Conservation (phyloP, 2,329 filamentous ascomycete genomes). For the Graphilbum ipis-grandicollis region DNA sequence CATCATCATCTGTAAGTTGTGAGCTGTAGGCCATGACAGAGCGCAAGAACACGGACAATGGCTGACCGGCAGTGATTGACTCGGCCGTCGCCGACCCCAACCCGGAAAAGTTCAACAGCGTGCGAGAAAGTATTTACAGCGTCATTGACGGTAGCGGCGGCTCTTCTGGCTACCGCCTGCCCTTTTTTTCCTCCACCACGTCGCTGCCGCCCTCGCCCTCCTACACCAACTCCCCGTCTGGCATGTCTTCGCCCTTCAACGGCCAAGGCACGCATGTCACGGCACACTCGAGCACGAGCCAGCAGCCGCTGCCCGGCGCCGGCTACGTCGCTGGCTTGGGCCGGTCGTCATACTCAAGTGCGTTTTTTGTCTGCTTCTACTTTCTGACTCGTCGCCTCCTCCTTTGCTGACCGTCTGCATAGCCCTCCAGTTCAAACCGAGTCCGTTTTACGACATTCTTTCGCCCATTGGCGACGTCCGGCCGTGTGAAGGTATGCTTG, state of each 20-base stretch:
- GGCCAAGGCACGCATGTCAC: neutral
- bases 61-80: constrained; percentile 6
- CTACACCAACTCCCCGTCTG: neutral
- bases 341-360: neutral
- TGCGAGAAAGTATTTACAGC: constrained; percentile 4
- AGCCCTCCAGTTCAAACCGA: constrained; percentile 39
- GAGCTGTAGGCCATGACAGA: too few relatives aligned
- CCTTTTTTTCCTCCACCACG: neutral
- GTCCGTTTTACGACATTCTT: constrained; percentile 68
- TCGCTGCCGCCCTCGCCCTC: constrained; percentile 4
- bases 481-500: constrained; percentile 61
- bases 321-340: neutral
- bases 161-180: neutral
- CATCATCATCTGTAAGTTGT: constrained; percentile 58
- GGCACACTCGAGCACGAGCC: neutral
- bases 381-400: neutral
- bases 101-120: constrained; percentile 2
- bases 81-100: constrained; percentile 5
- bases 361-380: neutral
- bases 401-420: neutral
- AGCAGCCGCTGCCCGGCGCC: neutral
- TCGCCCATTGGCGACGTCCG: constrained; percentile 46
- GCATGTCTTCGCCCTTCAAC: constrained; percentile 4
- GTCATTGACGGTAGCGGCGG: constrained; percentile 2
- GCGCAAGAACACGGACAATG: too few relatives aligned